Base-by-base conservation (phyloP, 192 early-diverging fungal genomes). In the Coemansia sp. region DNA sequence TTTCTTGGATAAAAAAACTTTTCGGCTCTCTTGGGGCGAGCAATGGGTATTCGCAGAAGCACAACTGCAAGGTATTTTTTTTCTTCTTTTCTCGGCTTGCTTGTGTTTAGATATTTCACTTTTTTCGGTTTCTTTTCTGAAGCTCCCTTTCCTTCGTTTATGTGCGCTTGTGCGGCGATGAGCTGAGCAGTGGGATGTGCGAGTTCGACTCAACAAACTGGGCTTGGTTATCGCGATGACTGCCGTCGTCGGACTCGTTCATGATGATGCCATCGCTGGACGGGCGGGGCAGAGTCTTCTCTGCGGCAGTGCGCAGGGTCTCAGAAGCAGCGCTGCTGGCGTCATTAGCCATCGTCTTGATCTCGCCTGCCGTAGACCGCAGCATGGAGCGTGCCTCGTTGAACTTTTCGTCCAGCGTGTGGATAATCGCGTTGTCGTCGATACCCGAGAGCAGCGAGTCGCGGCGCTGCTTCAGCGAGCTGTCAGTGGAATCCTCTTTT, bases 151-250 rank as follows among this genome's bases (percentile, higher is more conserved):
- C n/a, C n/a, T n/a, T n/a, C n/a, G n/a, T 23, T 37, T 59, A 36
- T 20, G 35, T 45, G 62, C 43, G 33, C 33, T 14, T 46, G 36
- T 24, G 62, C 14, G 36, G 46, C 46, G 60, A 31, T 3, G 64
- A 70, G 67, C 68, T 70, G 24, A 79, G 61, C 33, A 62, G 20
- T 9, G 77, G 77, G 18, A 79, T 79, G 21, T 68, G 67, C 48
- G 77, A 79, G 57, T 70, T 39, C 20, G 43, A 14, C 58, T 79
- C 77, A 21, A 79, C 77, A 45, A 79, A 70, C 26, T 65, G 60
- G 11, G 66, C 53, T 21, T 55, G 9, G 11, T 77, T 37, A 13
- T 60, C 39, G 55, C 39, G 48, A 5, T 34, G 34, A 16, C 37
- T 51, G 5, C n/a, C n/a, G n/a, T 18, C 43, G 28, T 51, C 7